A percentile compares a stretch with the other conserved stretches of the same genome.
phyloP scores from a whole-genome alignment of 2,329 filamentous ascomycete species.

The Nemania bipapillata region DNA sequence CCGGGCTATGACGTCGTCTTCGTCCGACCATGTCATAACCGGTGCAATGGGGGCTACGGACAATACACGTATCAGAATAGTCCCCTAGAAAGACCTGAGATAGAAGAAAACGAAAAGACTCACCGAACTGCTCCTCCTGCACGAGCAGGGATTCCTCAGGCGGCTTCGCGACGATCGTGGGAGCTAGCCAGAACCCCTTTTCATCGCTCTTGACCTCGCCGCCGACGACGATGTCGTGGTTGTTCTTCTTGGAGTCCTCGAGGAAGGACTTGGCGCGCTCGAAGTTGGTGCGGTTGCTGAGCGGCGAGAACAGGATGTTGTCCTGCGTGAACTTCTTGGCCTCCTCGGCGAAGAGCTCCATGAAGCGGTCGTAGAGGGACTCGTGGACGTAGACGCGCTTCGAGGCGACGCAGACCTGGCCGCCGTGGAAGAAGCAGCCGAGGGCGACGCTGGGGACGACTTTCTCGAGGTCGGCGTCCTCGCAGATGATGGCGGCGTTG shows the following conservation, averaged over 20 bases:
- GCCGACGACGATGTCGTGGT: slow-evolving; percentile 63
- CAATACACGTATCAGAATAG: neutral
- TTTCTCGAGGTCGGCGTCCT: slow-evolving; percentile 62
- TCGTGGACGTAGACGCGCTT: slow-evolving; percentile 72
- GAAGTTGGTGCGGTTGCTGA: slow-evolving; percentile 74
- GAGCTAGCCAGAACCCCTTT: slow-evolving; percentile 67
- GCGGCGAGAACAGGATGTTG: slow-evolving; percentile 63
- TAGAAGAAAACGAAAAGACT: slow-evolving; percentile 38
- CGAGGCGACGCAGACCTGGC: slow-evolving; percentile 66
- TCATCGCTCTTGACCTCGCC: slow-evolving; percentile 54
- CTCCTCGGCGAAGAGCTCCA: slow-evolving; percentile 55
- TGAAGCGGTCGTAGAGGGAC: slow-evolving; percentile 67
- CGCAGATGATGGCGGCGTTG: slow-evolving; percentile 64
- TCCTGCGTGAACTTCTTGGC: slow-evolving; percentile 58
- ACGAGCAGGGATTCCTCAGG: slow-evolving; percentile 66
- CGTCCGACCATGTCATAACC: slow-evolving; percentile 68
- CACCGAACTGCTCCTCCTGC: slow-evolving; percentile 69
- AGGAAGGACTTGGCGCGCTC: slow-evolving; percentile 68
- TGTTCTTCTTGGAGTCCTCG: slow-evolving; percentile 64
- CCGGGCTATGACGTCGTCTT: slow-evolving; percentile 67
- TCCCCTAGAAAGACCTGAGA: neutral
- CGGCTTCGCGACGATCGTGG: slow-evolving; percentile 68
- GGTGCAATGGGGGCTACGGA: slow-evolving; percentile 69
- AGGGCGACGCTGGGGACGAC: slow-evolving; percentile 59
- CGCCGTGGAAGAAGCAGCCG: slow-evolving; percentile 63